These are phyloP conservation scores for Apiotrichum montevideense DNA, from an alignment of 1,284 basidiomycete genomes.

Conservation along the genomic window DNA sequence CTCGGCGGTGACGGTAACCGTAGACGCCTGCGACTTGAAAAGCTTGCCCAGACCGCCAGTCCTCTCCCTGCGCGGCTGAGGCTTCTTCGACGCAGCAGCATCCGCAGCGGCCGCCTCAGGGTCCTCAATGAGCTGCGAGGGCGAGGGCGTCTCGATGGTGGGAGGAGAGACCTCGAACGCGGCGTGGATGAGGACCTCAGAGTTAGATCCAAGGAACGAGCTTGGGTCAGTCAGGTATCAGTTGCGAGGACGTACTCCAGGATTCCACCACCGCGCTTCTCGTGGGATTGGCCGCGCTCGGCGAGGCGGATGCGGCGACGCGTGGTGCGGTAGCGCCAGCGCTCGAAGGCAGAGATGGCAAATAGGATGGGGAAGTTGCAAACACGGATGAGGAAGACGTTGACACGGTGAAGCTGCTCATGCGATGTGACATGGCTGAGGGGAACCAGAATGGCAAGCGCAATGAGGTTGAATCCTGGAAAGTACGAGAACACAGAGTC, in stretches of 20 bases:
- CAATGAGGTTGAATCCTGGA: conserved; percentile 57
- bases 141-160: conserved; percentile 8
- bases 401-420: conserved; percentile 65
- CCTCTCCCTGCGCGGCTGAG: not conserved
- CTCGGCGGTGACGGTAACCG: conserved; percentile 8
- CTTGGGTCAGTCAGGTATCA: conserved; percentile 1
- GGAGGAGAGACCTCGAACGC: conserved; percentile 41
- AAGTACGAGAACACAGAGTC: conserved; percentile 87
- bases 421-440: conserved; percentile 65
- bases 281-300: conserved; percentile 20
- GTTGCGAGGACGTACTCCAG: conserved; percentile 30
- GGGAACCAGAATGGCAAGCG: conserved; percentile 69
- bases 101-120: not conserved
- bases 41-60: conserved; percentile 11
- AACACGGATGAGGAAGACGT: conserved; percentile 73
- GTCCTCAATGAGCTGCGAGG: conserved; percentile 13
- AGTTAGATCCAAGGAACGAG: conserved; percentile 40
- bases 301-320: conserved; percentile 23
- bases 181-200: conserved; percentile 36
- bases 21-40: conserved; percentile 20
- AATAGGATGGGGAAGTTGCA: conserved; percentile 77
- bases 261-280: conserved; percentile 15
- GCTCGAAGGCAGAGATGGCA: conserved; percentile 71
- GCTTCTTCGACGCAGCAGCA: not conserved
- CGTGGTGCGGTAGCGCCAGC: conserved; percentile 45